Percentiles rank a stretch among this genome's conserved stretches.
Conservation (phyloP, 495 filamentous ascomycete species). For the Penicillium mononematosum region DNA sequence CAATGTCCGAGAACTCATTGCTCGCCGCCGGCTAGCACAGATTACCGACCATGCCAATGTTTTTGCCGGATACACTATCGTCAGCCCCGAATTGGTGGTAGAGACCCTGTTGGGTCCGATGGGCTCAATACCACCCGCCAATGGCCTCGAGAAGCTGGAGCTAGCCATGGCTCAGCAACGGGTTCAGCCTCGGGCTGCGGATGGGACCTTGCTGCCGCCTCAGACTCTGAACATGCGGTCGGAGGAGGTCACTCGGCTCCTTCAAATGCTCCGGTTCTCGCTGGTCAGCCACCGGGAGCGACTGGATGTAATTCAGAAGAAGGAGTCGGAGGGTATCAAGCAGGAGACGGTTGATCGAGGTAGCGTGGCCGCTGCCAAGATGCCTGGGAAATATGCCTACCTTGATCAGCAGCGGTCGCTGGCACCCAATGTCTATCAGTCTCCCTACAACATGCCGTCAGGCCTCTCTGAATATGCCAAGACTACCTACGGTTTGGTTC, state of each 20-base stretch:
- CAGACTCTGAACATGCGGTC: slow-evolving; percentile 51
- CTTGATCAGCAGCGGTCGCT: slow-evolving; percentile 45
- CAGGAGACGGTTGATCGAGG: slow-evolving; percentile 36
- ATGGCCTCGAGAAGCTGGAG: slow-evolving; percentile 48
- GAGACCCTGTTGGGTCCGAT: slow-evolving; percentile 48
- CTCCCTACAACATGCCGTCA: slow-evolving; percentile 50
- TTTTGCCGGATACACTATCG: slow-evolving; percentile 49
- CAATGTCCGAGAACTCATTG: slow-evolving; percentile 50
- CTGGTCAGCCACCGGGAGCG: slow-evolving; percentile 48
- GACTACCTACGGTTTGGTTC: slow-evolving; percentile 40
- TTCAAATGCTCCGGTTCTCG: slow-evolving; percentile 51
- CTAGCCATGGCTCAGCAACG: slow-evolving; percentile 51
- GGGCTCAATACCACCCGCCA: slow-evolving; percentile 46
- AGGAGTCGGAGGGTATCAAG: slow-evolving; percentile 42
- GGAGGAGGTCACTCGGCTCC: slow-evolving; percentile 46
- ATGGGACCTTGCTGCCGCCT: slow-evolving; percentile 43
- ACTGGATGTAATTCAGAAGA: slow-evolving; percentile 46
- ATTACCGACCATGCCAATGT: slow-evolving; percentile 54
- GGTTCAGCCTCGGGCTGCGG: slow-evolving; percentile 45
- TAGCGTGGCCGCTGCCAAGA: slow-evolving; percentile 34
- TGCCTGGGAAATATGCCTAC: slow-evolving; percentile 47
- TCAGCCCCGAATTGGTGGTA: slow-evolving; percentile 48
- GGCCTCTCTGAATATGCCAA: slow-evolving; percentile 48
- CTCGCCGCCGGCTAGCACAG: slow-evolving; percentile 49
- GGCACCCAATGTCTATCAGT: slow-evolving; percentile 47